Evolutionary conservation across 768 basidiomycete species (phyloP), one percentile per base, ranked within the genome.

Genomic region (Cystofilobasidium capitatum): DNA sequence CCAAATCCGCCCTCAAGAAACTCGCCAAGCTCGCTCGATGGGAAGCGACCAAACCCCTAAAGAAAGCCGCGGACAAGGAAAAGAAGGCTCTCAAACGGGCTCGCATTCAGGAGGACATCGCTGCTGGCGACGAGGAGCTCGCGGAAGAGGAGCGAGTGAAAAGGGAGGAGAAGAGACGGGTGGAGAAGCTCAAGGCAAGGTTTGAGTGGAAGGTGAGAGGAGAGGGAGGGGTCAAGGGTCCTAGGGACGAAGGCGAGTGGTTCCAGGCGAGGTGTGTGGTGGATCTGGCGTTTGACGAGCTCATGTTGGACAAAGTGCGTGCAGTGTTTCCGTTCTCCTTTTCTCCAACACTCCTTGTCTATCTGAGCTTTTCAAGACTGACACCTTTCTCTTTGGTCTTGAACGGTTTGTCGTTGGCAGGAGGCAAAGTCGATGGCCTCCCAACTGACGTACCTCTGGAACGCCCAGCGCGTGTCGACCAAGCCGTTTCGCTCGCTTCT

Each of bases 371-470:
- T 20, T 17, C n/a, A 6, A 14, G 22, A 16, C 26, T 39, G 26
- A 58, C 68, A 2, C 17, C 8, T 42, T 7, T 22, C 42, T 44
- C 58, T 60, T 45, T n/a, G n/a, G n/a, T n/a, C n/a, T n/a, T n/a
- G n/a, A n/a, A n/a, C n/a, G n/a, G n/a, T n/a, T n/a, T n/a, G n/a
- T n/a, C n/a, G n/a, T n/a, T n/a, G n/a, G 49, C 76, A 98, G 94
- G 96, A 98, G 81, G 83, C 96, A 69, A 84, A 81, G 71, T 97
- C 93, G 6, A 82, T 99, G 73, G 85, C 84, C 65, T 88, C 89
- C 33, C 96, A 99, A 77, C 80, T 97, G 58, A 86, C 86, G n/a
- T 96, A 88, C 75, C 86, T 88, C 26, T 96, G 98, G 78, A 88
- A 89, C 73, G 82, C 85, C 61, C 96, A 98, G 77, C 85, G 90